Conservation (phyloP, 768 basidiomycete genomes). For the Coprinopsis cinerea region DNA sequence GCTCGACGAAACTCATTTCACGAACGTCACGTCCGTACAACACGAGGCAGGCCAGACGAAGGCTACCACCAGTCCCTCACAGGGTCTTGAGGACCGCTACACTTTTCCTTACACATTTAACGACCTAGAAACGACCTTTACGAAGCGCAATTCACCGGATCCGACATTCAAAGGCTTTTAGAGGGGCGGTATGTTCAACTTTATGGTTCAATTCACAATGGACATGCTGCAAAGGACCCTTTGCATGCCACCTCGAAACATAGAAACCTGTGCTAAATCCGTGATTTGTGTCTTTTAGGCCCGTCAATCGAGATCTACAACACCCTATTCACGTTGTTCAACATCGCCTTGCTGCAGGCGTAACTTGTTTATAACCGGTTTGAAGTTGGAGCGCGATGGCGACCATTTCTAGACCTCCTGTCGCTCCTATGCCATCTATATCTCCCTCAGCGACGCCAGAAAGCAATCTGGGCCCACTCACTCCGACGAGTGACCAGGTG, state of each 20-base stretch:
- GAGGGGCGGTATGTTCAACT: not conserved
- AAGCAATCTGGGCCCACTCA: slow-evolving; percentile 37
- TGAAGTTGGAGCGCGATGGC: not conserved
- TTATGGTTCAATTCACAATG: not conserved
- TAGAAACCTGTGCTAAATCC: not conserved
- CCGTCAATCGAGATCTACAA: not conserved
- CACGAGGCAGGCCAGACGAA: slow-evolving; percentile 3
- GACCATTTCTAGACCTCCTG: slow-evolving; percentile 26
- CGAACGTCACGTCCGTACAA: slow-evolving; percentile 1
- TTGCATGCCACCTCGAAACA: not conserved
- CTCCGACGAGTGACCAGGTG: slow-evolving; percentile 71
- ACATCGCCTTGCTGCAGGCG: not conserved
- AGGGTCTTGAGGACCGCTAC: not conserved
- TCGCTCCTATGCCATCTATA: slow-evolving; percentile 35
- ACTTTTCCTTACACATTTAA: not conserved
- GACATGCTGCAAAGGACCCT: not conserved
- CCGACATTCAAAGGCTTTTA: not conserved
- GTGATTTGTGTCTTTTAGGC: not conserved
- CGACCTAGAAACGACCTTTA: not conserved
- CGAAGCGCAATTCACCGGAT: not conserved
- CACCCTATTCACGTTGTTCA: not conserved
- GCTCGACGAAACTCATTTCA: not conserved
- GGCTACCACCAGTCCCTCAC: not conserved
- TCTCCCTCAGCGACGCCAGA: slow-evolving; percentile 14
- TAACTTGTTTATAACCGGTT: not conserved